Base-by-base conservation (phyloP, 176 grass and related monocot genomes). In the Zea mays region DNA sequence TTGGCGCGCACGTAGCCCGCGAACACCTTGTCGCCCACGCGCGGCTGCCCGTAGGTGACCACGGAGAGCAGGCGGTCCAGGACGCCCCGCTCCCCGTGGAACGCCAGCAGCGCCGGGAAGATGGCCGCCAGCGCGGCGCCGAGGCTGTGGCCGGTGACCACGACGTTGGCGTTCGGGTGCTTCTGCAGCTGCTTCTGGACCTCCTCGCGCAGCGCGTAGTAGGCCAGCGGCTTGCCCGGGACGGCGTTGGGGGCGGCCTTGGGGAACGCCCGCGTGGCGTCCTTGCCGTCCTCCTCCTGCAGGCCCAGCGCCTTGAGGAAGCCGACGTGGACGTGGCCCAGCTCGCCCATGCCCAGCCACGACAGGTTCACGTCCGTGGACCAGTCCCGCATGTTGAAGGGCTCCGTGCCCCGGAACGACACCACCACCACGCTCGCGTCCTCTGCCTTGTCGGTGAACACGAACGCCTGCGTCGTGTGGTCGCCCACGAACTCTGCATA, bases 271-370 rank as follows among this genome's bases (percentile, higher is more conserved):
- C 50, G 52, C 10, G 0, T 1, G 35, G 51, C 56, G 82, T 80
- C 76, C 71, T 59, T 80, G 75, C 86, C 91, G 65, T 83, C 78
- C 6, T 88, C 88, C 8, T 78, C 78, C 34, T 93, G 89, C 2
- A 97, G 87, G 19, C 95, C 95, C 8, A 97, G 85, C 6, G 91
- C 95, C 57, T 97, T 93, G 72, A 97, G 87, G 84, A 97, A 97
- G 20, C 95, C 95, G 34, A 86, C 44, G 76, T 97, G 95, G 73
- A 97, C 58, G 82, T 86, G 80, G 44, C 95, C 95, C 44, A 97
- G 56, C n/a, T 83, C 33, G 10, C 89, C 91, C 85, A 93, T 93
- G 45, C 62, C 60, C 1, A 84, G 77, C 82, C 82, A 92, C 0
- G 95, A 97, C 5, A 93, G 86, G 79, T 97, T 88, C 19, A 97